Percentiles rank a stretch among this genome's conserved stretches.
phyloP scores from a whole-genome alignment of 768 basidiomycete species.

The Rhodotorula graminis region DNA sequence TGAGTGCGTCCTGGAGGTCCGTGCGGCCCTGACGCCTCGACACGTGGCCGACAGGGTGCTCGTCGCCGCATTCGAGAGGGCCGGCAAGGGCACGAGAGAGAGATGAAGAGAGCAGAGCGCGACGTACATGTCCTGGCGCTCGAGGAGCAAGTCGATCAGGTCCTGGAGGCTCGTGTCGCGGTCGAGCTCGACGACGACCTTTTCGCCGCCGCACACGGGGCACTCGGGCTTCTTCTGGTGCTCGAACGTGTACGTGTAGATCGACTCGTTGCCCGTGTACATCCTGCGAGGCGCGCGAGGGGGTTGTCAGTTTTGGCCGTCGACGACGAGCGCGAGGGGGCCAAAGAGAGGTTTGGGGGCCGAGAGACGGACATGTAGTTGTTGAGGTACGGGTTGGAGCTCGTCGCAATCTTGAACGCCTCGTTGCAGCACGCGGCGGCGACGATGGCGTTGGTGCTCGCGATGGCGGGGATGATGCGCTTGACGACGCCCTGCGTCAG shows the following conservation, averaged over 20 bases:
- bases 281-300: conserved; percentile 51
- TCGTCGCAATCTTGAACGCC: conserved; percentile 97
- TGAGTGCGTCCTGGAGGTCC: too few species aligned
- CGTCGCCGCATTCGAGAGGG: too few species aligned
- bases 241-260: conserved; percentile 96
- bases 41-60: too few species aligned
- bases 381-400: conserved; percentile 85
- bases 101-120: neutral
- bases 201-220: conserved; percentile 92
- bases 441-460: conserved; percentile 96
- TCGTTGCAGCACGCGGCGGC: conserved; percentile 98
- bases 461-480: conserved; percentile 98
- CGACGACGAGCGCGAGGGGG: too few species aligned
- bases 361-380: conserved; percentile 71
- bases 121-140: conserved; percentile 83
- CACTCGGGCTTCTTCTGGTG: conserved; percentile 88
- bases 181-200: conserved; percentile 57
- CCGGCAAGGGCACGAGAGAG: neutral
- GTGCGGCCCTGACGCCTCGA: too few species aligned
- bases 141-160: conserved; percentile 78
- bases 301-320: too few species aligned
- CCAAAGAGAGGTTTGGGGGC: too few species aligned
- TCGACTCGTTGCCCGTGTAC: conserved; percentile 91
- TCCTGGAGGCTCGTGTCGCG: conserved; percentile 73
- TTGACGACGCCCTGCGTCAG: conserved; percentile 98